These are phyloP conservation scores for Epichloe aotearoae DNA, from an alignment of 2,329 filamentous ascomycete genomes.

Conservation along the genomic window DNA sequence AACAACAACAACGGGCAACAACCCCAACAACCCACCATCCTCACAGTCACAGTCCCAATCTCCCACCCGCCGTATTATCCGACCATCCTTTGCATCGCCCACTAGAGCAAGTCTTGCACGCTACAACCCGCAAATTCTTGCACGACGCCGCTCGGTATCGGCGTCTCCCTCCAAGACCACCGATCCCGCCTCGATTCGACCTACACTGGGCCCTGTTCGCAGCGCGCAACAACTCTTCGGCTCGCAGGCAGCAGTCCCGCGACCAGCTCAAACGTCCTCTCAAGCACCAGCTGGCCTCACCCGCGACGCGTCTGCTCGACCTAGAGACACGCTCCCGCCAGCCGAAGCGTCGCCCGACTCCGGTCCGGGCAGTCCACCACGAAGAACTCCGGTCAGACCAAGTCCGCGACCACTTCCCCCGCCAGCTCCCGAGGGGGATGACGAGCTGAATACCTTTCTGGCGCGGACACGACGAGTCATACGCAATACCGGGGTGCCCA, in stretches of 20 bases:
- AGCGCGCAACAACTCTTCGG: background rate
- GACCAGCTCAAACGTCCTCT: background rate
- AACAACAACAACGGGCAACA: background rate
- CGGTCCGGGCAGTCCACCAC: conserved; percentile 22
- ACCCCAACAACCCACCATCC: background rate
- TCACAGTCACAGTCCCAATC: conserved; percentile 2
- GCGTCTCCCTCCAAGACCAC: conserved; percentile 17
- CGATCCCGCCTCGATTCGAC: conserved; percentile 6
- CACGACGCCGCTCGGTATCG: conserved; percentile 28
- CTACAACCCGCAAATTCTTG: conserved; percentile 45
- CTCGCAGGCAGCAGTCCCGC: background rate
- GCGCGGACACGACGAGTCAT: conserved; percentile 16
- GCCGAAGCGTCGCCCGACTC: conserved; percentile 12
- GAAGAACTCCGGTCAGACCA: conserved; percentile 28
- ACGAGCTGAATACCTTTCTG: conserved; percentile 18
- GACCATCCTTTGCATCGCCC: conserved; percentile 52
- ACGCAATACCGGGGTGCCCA: conserved; percentile 18
- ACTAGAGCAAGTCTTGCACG: conserved; percentile 50
- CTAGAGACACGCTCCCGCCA: conserved; percentile 9
- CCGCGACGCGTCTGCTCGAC: conserved; percentile 11
- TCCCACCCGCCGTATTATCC: conserved; percentile 17
- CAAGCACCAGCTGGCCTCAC: conserved; percentile 2
- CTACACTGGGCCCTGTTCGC: background rate
- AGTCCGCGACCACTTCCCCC: conserved; percentile 34
- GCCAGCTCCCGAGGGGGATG: conserved; percentile 20